A percentile compares a stretch with the other conserved stretches of the same genome.
Evolutionary conservation across 805 yeast species (phyloP).

Genomic region (Kluyveromyces dobzhanskii): DNA sequence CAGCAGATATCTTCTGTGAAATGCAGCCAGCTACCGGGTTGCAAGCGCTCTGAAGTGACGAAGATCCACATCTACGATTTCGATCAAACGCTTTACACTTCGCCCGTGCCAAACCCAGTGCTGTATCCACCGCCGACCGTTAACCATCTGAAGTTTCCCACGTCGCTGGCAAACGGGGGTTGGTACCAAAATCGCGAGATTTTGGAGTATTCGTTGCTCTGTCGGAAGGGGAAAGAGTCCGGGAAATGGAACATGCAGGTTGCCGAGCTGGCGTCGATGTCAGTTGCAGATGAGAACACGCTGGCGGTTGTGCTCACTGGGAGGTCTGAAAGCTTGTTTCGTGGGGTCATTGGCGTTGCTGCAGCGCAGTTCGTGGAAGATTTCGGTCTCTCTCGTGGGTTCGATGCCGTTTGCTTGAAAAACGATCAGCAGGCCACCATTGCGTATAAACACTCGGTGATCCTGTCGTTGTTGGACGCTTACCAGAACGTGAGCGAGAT

Average conservation of each 20-base stretch:
- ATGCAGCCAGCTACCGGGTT: not conserved
- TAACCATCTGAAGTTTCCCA: slow-evolving; percentile 22
- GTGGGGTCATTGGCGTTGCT: slow-evolving; percentile 16
- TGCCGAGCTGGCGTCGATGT: slow-evolving; percentile 29
- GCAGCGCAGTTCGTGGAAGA: slow-evolving; percentile 16
- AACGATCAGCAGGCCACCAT: slow-evolving; percentile 25
- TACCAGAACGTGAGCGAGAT: slow-evolving; percentile 30
- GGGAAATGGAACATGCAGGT: slow-evolving; percentile 39
- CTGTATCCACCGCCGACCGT: slow-evolving; percentile 30
- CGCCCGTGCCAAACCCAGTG: slow-evolving; percentile 41
- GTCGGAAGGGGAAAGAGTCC: slow-evolving; percentile 21
- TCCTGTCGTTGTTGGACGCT: slow-evolving; percentile 29
- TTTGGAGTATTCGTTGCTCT: slow-evolving; percentile 14
- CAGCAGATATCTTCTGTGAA: not conserved
- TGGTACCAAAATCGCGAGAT: slow-evolving; percentile 40
- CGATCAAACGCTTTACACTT: slow-evolving; percentile 43
- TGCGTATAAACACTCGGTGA: slow-evolving; percentile 30
- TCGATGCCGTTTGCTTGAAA: slow-evolving; percentile 36
- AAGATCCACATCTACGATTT: slow-evolving; percentile 42
- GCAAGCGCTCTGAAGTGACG: slow-evolving; percentile 12
- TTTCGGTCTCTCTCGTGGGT: slow-evolving; percentile 17
- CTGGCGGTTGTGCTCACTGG: slow-evolving; percentile 38
- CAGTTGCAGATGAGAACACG: slow-evolving; percentile 30
- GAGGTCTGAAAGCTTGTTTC: slow-evolving; percentile 32
- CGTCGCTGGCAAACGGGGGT: slow-evolving; percentile 30